Evolutionary conservation across 2,329 filamentous ascomycete species (phyloP).

Genomic region (Sclerotinia spermophila): DNA sequence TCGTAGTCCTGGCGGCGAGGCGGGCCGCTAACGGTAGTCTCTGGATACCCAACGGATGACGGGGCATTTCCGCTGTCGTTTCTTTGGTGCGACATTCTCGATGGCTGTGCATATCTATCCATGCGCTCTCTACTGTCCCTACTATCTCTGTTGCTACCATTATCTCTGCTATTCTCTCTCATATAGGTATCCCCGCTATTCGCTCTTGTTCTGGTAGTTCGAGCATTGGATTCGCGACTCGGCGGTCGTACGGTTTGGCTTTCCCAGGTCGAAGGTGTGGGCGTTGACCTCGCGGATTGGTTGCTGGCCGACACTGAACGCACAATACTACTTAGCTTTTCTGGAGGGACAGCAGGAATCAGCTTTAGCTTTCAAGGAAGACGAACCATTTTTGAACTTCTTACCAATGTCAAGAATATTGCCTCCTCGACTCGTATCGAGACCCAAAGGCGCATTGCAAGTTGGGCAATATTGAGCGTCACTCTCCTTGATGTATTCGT

Average conservation of each 20-base stretch:
- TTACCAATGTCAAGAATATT: constrained; percentile 89
- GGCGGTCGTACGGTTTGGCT: constrained; percentile 53
- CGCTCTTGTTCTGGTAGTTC: constrained; percentile 35
- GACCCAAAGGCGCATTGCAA: constrained; percentile 84
- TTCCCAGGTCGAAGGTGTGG: constrained; percentile 67
- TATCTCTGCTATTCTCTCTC: constrained; percentile 39
- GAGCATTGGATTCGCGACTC: constrained; percentile 42
- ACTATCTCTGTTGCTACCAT: constrained; percentile 34
- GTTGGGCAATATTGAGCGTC: constrained; percentile 92
- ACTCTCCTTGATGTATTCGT: constrained; percentile 94
- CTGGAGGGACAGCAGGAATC: constrained; percentile 45
- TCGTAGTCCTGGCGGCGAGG: constrained; percentile 87
- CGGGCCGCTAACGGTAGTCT: constrained; percentile 66
- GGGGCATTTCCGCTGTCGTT: constrained; percentile 73
- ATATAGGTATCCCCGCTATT: constrained; percentile 28
- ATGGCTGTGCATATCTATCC: constrained; percentile 40
- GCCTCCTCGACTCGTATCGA: constrained; percentile 87
- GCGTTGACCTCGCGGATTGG: constrained; percentile 34
- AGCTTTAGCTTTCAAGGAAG: constrained; percentile 29
- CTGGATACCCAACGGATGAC: constrained; percentile 77
- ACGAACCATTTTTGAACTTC: constrained; percentile 37
- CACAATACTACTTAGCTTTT: constrained; percentile 92
- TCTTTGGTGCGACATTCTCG: constrained; percentile 53
- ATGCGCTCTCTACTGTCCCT: constrained; percentile 49
- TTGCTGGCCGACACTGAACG: constrained; percentile 73